Evolutionary conservation across 164 flowering plant species (phyloP).

Genomic region (Kalanchoe fedtschenkoi): DNA sequence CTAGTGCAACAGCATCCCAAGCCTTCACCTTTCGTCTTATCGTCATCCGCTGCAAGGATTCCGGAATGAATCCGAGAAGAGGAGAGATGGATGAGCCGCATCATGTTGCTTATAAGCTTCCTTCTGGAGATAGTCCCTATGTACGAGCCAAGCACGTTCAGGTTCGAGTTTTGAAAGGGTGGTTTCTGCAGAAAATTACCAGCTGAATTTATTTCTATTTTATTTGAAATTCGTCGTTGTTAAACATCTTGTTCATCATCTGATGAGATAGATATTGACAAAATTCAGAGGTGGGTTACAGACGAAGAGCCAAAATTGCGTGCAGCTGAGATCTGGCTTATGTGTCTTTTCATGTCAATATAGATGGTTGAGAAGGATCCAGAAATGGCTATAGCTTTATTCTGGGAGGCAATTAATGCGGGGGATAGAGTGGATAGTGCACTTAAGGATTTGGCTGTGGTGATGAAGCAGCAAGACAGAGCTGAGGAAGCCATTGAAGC

Average conservation of each 20-base stretch:
- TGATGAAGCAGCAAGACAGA: constrained; percentile 43
- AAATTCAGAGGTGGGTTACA: too few species aligned
- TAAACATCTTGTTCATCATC: too few species aligned
- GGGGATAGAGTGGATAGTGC: constrained; percentile 55
- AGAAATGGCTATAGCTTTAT: constrained; percentile 33
- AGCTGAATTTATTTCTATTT: too few species aligned
- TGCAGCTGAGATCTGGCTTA: not conserved
- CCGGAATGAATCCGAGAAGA: constrained; percentile 6
- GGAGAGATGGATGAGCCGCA: constrained; percentile 21
- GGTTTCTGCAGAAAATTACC: not conserved
- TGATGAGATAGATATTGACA: too few species aligned
- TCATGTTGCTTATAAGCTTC: constrained; percentile 73
- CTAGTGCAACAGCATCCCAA: too few species aligned
- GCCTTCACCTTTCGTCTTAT: too few species aligned
- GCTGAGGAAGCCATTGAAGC: constrained; percentile 48
- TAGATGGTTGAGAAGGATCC: constrained; percentile 39
- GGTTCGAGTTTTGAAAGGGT: constrained; percentile 22
- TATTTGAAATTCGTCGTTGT: too few species aligned
- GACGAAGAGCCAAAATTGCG: too few species aligned
- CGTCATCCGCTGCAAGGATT: too few species aligned
- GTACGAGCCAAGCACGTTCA: constrained; percentile 80
- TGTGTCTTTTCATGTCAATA: too few species aligned
- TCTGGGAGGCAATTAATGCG: constrained; percentile 46
- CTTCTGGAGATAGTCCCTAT: constrained; percentile 74
- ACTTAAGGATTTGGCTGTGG: constrained; percentile 49